Base-by-base conservation (phyloP, 495 filamentous ascomycete species). In the Rhizodiscina lignyota region DNA sequence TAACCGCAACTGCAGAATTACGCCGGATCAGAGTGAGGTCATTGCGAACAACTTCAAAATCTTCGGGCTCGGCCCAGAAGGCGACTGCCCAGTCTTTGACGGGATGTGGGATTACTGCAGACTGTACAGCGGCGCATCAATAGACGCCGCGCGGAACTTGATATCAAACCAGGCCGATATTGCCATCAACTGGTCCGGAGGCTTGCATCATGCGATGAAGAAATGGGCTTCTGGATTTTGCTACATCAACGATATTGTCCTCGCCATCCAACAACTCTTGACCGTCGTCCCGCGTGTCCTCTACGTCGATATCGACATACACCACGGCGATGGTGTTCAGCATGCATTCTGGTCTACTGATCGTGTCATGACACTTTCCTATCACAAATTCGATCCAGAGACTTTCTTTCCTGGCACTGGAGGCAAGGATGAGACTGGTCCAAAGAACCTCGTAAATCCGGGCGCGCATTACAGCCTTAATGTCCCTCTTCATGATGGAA, bases 161-260 rank as follows among this genome's bases (percentile, higher is more conserved):
- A 79, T 76, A 46, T 76, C 79, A 48, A 63, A 76, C 23, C 81
- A 94, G 57, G 79, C 83, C 18, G 77, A 93, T 50, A 96, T 97
- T 47, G 89, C 89, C 8, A 86, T 96, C 61, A 94, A 93, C 55
- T 97, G 89, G 89, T 87, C 84, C n/a, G 89, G 89, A 15, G 89
- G 89, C 2, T 64, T 97, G n/a, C 89, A 97, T 51, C 89, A 97
- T 55, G 89, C 89, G 18, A 93, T 94, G 52, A 93, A 91, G 49
- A 73, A 76, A 50, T 82, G 92, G 55, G 89, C 91, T 13, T 81
- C 74, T 33, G 89, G 89, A 4, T 97, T 97, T 60, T 97, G 89
- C 60, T 97, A 97, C 59, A 77, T 94, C 49, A 97, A 97, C 53
- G 89, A 97, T 56, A 96, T 97, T 52, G 91, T 96, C 26, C 74